Evolutionary conservation across 2,329 filamentous ascomycete genomes (phyloP), one percentile per base, ranked within the genome.

Genomic region (Periconia sp.): DNA sequence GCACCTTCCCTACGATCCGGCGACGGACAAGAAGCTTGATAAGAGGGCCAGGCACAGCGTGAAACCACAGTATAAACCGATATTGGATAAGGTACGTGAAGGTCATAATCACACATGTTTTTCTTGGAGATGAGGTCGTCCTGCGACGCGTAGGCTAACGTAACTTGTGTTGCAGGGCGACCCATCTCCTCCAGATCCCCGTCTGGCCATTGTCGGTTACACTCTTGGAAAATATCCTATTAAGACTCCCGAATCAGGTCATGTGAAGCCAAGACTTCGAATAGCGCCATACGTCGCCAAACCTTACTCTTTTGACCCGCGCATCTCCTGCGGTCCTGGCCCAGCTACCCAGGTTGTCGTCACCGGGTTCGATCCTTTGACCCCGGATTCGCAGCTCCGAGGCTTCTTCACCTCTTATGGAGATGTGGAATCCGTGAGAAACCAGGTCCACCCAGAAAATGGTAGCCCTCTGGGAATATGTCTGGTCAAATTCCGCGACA

Each of bases 381-480:
- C 88, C 28, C 83, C 89, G 10, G 89, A 95, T 58, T 81, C 84
- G 41, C 88, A 89, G 59, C 80, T 96, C 36, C 83, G 82, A 13
- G 83, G 86, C 32, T 81, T 89, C 40, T 95, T 95, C 66, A 83
- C 86, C 13, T 83, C 82, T 3, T 95, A 88, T 72, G 91, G 91
- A 39, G 89, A 96, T 45, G 92, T 99, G 51, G 87, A 87, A 31
- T 88, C 92, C 63, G 87, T 95, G 58, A 91, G 89, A 63, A 96
- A 96, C 65, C 92, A 95, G 68, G 92, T 95, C 61, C 91, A 99
- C 69, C 94, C 94, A 7, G 87, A 92, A 44, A 97, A 92, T 10
- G 94, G 94, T 13, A 94, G 89, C 63, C 95, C 95, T 65, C 80
- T 99, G 10, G 94, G 94, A 10, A 92, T 99, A 65, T 95, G 89